Base-by-base conservation (phyloP, 2,329 filamentous ascomycete genomes). In the Epichloe typhina region DNA sequence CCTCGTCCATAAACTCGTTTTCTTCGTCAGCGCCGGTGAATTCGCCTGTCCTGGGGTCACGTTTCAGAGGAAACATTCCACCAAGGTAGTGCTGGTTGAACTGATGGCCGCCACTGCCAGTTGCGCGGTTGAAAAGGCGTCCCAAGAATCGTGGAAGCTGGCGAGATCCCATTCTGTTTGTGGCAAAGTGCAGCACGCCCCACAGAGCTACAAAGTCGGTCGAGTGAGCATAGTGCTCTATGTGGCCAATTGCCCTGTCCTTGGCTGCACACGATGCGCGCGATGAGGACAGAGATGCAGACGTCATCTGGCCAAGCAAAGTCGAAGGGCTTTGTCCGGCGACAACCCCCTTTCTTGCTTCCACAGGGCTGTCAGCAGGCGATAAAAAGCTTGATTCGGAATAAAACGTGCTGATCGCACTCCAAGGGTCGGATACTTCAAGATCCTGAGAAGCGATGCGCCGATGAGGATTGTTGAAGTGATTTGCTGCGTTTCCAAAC, bases 181-280 rank as follows among this genome's bases (percentile, higher is more conserved):
- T 72, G 2, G 73, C 72, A 60, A 86, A 88, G 62, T 86, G 76
- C 37, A 91, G 69, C 5, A 89, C 79, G 1, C 87, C 87, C 75
- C 84, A 87, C 9, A 81, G 69, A 4, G 85, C 77, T 2, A 91
- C 85, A 56, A 88, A 86, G 58, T 93, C 87, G 15, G 73, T 76
- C 8, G 75, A 76, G 61, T 90, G 85, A 3, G 82, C 83, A 59
- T 90, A 93, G 64, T 93, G 87, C 65, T 93, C 87, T 39, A 93
- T 83, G 56, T 89, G 75, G 5, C 76, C 73, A 47, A 91, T 82
- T 3, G 77, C 76, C 40, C 71, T 67, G 54, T 72, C 70, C 5
- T 71, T 66, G 8, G 70, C 64, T 1, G 69, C 61, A 1, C 61
- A 62, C 1, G 67, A 62, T 5, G 64, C 66, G 19, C 67, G 56